phyloP scores from a whole-genome alignment of 176 grass and related monocot genomes.

The Oropetium thomaeum region DNA sequence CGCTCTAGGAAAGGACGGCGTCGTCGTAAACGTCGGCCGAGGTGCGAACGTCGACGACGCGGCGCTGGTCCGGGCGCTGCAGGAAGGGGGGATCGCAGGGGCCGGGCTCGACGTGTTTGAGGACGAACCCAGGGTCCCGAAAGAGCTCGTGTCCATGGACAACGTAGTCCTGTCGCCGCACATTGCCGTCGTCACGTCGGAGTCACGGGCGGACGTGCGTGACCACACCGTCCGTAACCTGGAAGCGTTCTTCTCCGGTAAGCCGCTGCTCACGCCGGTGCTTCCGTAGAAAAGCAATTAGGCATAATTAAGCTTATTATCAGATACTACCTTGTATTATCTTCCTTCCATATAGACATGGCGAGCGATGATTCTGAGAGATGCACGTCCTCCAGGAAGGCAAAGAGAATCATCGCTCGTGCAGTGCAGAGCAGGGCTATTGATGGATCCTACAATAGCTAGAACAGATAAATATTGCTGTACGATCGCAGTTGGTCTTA shows the following conservation, averaged over 20 bases:
- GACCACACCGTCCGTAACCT: conserved; percentile 22
- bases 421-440: too few relatives aligned
- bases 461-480: too few relatives aligned
- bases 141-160: conserved; percentile 41
- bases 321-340: too few relatives aligned
- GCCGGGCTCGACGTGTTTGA: conserved; percentile 52
- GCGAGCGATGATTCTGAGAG: too few relatives aligned
- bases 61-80: conserved; percentile 29
- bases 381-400: too few relatives aligned
- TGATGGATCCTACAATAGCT: too few relatives aligned
- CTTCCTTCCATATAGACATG: too few relatives aligned
- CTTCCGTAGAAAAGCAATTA: too few relatives aligned
- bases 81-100: conserved; percentile 37
- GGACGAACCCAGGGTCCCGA: conserved; percentile 34
- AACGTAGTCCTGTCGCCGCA: conserved; percentile 37
- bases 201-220: conserved; percentile 6
- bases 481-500: too few relatives aligned
- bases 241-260: conserved; percentile 40
- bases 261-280: conserved; percentile 38
- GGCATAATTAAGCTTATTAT: too few relatives aligned
- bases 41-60: conserved; percentile 38
- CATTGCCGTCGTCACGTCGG: neutral
- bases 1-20: conserved; percentile 27
- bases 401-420: too few relatives aligned
- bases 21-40: conserved; percentile 45